Base-by-base conservation (phyloP, 805 yeast genomes). In the Yamadazyma paraphyllophila region DNA sequence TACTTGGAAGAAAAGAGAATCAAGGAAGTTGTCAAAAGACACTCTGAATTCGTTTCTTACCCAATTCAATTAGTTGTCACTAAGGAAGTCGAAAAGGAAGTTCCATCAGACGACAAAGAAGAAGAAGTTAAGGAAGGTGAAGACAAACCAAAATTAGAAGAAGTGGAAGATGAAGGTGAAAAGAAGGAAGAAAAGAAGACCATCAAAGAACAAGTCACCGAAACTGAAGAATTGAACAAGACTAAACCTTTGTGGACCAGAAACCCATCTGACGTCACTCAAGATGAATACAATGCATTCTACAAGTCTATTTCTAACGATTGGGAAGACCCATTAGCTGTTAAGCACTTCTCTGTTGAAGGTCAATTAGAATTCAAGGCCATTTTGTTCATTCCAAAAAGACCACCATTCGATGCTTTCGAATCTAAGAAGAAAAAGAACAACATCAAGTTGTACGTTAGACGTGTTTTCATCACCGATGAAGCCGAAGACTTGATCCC, bases 241-340 rank as follows among this genome's bases (percentile, higher is more conserved):
- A 88, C 96, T 58, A 94, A 94, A 80, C 99, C 99, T 55, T 78
- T 94, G 68, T 94, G 99, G 99, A 94, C 99, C 59, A 89, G 98
- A 82, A 87, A 85, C 80, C 99, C 99, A 72, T 76, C 92, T 61
- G 99, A 94, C 55, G 96, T 94, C 59, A 82, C 96, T 55, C 91
- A 89, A 80, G 99, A 94, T 57, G 99, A 94, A 78, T 94, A 94
- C 82, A 92, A 94, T 65, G 95, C 98, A 49, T 94, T 94, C 87
- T 94, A 94, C 88, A 94, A 94, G 81, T 90, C 98, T 42, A 94
- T 94, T 66, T 91, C 99, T 47, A 94, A 94, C 76, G 99, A 94
- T 76, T 94, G 99, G 99, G 99, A 94, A 80, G 99, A 94, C 71
- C 99, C 97, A 76, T 83, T 94, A 69, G 97, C 97, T 58, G 98